These are phyloP conservation scores for Crithidia expoeki DNA, from an alignment of 208 protist genomes.

Conservation along the genomic window DNA sequence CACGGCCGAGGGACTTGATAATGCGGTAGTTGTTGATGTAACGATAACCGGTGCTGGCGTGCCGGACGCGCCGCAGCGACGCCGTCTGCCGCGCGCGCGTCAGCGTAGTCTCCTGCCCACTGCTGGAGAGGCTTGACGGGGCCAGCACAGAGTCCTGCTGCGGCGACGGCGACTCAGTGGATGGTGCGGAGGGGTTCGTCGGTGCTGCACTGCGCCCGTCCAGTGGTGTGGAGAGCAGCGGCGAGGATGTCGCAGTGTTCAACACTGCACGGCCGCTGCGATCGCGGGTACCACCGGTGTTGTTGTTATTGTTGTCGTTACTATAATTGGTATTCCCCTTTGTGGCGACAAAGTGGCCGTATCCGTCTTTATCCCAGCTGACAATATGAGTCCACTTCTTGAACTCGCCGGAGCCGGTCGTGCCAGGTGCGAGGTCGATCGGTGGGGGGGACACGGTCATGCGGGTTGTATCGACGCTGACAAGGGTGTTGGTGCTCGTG, in stretches of 20 bases:
- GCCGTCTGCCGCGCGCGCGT: slow-evolving; percentile 6
- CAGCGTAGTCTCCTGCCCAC: not conserved
- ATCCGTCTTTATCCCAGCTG: slow-evolving; percentile 7
- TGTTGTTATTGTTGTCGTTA: no score
- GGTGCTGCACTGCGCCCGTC: not conserved
- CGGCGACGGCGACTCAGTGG: not conserved
- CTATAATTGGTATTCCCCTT: no score
- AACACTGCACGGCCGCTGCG: no score
- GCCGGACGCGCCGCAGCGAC: slow-evolving; percentile 9
- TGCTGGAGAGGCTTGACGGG: slow-evolving; percentile 1
- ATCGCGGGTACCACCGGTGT: no score
- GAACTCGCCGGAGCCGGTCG: not conserved
- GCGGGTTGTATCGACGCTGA: slow-evolving; percentile 3
- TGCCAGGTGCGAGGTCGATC: no score
- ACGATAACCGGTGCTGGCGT: slow-evolving; percentile 6
- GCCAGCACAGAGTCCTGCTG: not conserved
- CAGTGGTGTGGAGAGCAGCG: not conserved
- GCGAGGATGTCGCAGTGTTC: not conserved
- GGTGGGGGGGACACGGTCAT: not conserved
- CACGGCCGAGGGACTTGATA: slow-evolving; percentile 59
- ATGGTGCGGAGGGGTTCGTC: not conserved
- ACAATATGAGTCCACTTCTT: slow-evolving; percentile 12
- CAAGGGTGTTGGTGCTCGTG: slow-evolving; percentile 7
- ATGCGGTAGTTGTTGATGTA: slow-evolving; percentile 82
- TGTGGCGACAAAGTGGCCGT: not conserved